Percentiles rank a stretch among this genome's conserved stretches.
Evolutionary conservation across 805 yeast genomes (phyloP).

Genomic region (Candida insectorum): DNA sequence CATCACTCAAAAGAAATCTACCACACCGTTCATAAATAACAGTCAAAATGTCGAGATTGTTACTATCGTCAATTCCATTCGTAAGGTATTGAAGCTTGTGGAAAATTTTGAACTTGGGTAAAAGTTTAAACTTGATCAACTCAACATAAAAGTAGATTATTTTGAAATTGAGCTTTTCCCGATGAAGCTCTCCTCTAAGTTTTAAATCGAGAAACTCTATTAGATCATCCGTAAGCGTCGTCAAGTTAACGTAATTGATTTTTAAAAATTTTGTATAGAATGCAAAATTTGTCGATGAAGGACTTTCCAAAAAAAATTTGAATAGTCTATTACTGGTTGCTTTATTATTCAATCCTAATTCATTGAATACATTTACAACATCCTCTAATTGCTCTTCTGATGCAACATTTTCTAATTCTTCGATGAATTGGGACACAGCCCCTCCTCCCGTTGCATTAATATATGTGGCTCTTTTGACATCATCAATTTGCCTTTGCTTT

Average conservation of each 20-base stretch:
- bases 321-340: conserved; percentile 64
- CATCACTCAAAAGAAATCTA: conserved; percentile 52
- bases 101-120: conserved; percentile 68
- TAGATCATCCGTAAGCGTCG: conserved; percentile 51
- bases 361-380: conserved; percentile 47
- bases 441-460: conserved; percentile 39
- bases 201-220: conserved; percentile 54
- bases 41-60: conserved; percentile 65
- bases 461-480: conserved; percentile 11
- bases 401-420: conserved; percentile 38
- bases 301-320: conserved; percentile 50
- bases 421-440: conserved; percentile 41
- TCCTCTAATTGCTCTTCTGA: conserved; percentile 50
- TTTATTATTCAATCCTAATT: conserved; percentile 57
- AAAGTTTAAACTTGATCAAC: conserved; percentile 68
- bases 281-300: conserved; percentile 43
- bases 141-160: conserved; percentile 68
- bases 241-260: conserved; percentile 47
- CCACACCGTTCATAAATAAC: conserved; percentile 77
- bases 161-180: conserved; percentile 50
- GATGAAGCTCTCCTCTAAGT: conserved; percentile 53
- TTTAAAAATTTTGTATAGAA: conserved; percentile 67
- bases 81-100: conserved; percentile 68
- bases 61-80: conserved; percentile 45
- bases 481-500: conserved; percentile 6